A percentile compares a stretch with the other conserved stretches of the same genome.
These are phyloP conservation scores for Rhizopogon salebrosus DNA, from an alignment of 768 basidiomycete genomes.

Conservation along the genomic window DNA sequence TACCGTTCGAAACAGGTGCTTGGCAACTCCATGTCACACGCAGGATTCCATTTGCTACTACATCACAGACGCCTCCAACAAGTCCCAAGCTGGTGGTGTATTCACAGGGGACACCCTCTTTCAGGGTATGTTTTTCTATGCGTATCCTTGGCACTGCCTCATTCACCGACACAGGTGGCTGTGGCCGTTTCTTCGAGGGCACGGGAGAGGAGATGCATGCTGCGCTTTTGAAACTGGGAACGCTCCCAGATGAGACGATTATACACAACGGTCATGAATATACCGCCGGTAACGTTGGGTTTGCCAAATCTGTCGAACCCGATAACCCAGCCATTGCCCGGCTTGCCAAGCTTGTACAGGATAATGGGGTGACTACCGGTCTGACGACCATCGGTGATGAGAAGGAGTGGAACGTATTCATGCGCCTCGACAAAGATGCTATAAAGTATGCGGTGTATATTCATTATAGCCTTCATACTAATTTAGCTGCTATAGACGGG, in stretches of 20 bases:
- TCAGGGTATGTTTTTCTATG: slow-evolving; percentile 25
- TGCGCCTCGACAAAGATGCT: slow-evolving; percentile 63
- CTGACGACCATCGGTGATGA: slow-evolving; percentile 89
- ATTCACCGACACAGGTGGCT: slow-evolving; percentile 48
- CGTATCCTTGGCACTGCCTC: neutral
- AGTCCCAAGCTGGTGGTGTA: slow-evolving; percentile 61
- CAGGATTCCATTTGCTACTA: slow-evolving; percentile 95
- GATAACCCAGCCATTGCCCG: slow-evolving; percentile 55
- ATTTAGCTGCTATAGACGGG: slow-evolving; percentile 36
- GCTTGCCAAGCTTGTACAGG: slow-evolving; percentile 51
- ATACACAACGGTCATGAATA: slow-evolving; percentile 94
- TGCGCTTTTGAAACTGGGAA: slow-evolving; percentile 61
- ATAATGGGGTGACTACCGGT: slow-evolving; percentile 67
- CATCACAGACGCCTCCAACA: slow-evolving; percentile 46
- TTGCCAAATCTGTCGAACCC: slow-evolving; percentile 61
- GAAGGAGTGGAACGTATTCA: slow-evolving; percentile 94
- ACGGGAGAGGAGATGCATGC: slow-evolving; percentile 73
- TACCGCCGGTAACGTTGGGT: slow-evolving; percentile 67
- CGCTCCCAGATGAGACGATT: slow-evolving; percentile 73
- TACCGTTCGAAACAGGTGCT: slow-evolving; percentile 44
- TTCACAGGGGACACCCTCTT: slow-evolving; percentile 97
- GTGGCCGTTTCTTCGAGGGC: slow-evolving; percentile 94
- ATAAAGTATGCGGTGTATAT: slow-evolving; percentile 48
- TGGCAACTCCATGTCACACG: slow-evolving; percentile 91
- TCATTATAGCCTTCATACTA: neutral